Conservation (phyloP, 179 eudicot species). For the Patellifolia procumbens region DNA sequence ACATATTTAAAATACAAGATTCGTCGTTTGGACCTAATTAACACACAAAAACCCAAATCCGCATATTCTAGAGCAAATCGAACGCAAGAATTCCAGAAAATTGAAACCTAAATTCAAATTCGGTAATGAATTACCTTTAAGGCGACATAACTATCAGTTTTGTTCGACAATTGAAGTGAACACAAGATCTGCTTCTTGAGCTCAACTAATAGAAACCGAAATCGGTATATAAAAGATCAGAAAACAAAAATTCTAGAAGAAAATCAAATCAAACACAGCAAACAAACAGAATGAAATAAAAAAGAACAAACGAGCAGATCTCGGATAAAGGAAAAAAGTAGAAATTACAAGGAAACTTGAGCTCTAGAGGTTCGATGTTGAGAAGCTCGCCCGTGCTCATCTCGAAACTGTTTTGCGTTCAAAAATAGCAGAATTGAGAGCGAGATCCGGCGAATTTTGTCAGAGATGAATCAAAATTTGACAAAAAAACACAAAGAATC, state of each 20-base stretch:
- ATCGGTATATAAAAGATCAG: not conserved
- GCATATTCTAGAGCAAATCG: too few species aligned
- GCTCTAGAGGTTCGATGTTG: slow-evolving; percentile 64
- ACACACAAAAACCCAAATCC: too few species aligned
- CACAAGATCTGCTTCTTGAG: slow-evolving; percentile 75
- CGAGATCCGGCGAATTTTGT: not conserved
- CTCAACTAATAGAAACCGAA: slow-evolving; percentile 48
- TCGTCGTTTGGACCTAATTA: too few species aligned
- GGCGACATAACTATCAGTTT: slow-evolving; percentile 63
- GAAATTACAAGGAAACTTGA: slow-evolving; percentile 56
- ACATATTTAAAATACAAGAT: too few species aligned
- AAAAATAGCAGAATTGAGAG: not conserved
- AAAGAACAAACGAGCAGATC: not conserved
- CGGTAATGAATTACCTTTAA: slow-evolving; percentile 50
- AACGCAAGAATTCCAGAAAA: too few species aligned
- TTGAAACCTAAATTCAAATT: too few species aligned
- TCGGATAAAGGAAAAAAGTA: not conserved
- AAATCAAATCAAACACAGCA: too few species aligned
- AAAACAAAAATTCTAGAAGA: not conserved
- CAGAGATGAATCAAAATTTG: not conserved
- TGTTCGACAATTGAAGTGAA: slow-evolving; percentile 54
- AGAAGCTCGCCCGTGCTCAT: slow-evolving; percentile 82
- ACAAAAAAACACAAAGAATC: not conserved
- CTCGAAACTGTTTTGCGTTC: not conserved
- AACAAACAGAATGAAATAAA: too few species aligned